phyloP scores from a whole-genome alignment of 495 filamentous ascomycete species.

The Pseudevernia furfuracea region DNA sequence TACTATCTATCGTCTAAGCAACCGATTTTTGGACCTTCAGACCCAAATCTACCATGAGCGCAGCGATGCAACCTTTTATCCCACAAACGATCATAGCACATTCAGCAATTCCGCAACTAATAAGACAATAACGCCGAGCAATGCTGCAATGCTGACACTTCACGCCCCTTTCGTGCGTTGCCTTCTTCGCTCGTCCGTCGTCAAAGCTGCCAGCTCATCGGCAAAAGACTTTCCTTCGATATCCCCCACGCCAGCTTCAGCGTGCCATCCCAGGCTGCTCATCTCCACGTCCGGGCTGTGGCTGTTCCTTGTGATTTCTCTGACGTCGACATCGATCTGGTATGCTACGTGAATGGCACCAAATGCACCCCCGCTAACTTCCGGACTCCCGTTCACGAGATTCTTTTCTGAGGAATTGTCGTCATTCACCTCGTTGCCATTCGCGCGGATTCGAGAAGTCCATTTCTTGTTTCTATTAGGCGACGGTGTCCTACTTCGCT shows the following conservation, averaged over 20 bases:
- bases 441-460: conserved; percentile 9
- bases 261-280: conserved; percentile 1
- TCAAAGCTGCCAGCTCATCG: conserved; percentile 22
- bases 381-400: conserved; percentile 8
- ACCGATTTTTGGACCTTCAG: neutral
- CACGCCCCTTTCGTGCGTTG: neutral
- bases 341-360: conserved; percentile 49
- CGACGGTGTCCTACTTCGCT: conserved; percentile 30
- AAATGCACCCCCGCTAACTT: conserved; percentile 23
- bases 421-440: conserved; percentile 25
- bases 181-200: conserved; percentile 21
- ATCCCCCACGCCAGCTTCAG: conserved; percentile 9
- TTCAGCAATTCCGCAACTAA: neutral
- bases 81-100: neutral
- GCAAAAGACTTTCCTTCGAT: conserved; percentile 25
- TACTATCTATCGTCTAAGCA: neutral
- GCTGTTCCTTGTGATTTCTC: conserved; percentile 14
- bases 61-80: neutral
- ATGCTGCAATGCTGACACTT: neutral
- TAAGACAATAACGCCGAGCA: neutral
- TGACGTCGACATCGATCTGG: conserved; percentile 46
- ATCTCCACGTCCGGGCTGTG: conserved; percentile 10
- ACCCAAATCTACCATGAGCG: neutral
- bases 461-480: conserved; percentile 17
- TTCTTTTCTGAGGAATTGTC: conserved; percentile 28